These are phyloP conservation scores for Carex kokanica DNA, from an alignment of 176 grass and related monocot species.

Conservation along the genomic window DNA sequence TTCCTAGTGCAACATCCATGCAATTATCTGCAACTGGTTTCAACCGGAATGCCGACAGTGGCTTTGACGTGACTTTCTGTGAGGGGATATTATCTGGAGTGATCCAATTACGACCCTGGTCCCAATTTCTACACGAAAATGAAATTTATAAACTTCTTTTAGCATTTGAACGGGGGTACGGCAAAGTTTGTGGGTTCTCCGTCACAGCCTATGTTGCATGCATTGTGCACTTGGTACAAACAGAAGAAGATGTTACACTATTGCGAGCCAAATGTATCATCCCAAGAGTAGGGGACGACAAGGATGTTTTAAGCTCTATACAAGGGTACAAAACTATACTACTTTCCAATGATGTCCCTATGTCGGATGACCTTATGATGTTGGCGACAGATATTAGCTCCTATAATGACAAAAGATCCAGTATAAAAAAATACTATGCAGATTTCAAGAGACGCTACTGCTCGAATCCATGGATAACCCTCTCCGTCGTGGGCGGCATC, in stretches of 20 bases:
- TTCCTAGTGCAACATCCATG: background rate
- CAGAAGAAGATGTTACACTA: too few species aligned
- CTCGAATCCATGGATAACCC: too few species aligned
- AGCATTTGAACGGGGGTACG: background rate
- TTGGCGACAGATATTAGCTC: rapidly evolving
- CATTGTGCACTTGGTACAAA: background rate
- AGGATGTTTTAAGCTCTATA: too few species aligned
- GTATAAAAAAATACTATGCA: too few species aligned
- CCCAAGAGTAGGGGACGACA: too few species aligned
- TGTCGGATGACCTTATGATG: too few species aligned
- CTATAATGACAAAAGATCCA: too few species aligned
- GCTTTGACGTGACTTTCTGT: background rate
- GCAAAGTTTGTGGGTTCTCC: background rate
- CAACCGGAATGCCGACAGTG: background rate
- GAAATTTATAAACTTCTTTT: background rate
- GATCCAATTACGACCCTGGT: background rate
- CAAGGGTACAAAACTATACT: too few species aligned
- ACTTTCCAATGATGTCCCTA: too few species aligned
- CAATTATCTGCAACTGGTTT: background rate
- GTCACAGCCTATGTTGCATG: background rate
- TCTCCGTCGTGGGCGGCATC: too few species aligned
- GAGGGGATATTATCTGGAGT: background rate
- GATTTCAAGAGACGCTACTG: too few species aligned
- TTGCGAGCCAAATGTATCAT: too few species aligned
- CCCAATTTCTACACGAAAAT: background rate